Evolutionary conservation across 352 stramenopile genomes (phyloP), one percentile per base, ranked within the genome.

Genomic region (Pythium volutum): DNA sequence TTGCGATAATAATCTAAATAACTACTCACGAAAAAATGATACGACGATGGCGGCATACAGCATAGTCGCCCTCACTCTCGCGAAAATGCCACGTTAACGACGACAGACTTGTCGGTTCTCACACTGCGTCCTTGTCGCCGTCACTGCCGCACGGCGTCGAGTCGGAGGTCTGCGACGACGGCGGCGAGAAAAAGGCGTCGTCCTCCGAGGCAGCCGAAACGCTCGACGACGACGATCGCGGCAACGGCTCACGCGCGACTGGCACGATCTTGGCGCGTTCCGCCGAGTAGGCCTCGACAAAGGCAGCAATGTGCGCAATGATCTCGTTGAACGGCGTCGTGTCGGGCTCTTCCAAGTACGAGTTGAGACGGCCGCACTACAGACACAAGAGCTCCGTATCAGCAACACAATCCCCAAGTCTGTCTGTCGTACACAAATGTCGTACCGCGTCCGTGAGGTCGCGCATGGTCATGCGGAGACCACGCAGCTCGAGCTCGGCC

Each of bases 271-370:
- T 59, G 36, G 26, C 39, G 4, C 39, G 54, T 11, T 61, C 54
- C 4, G 7, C 29, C 14, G 12, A 14, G 23, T 50, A 62, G 3
- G 55, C 55, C 22, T 47, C 23, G 18, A 62, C 55, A 25, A 62
- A 62, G 11, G 31, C 18, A 9, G 55, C 43, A 25, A 62, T 38
- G 25, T 55, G 55, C 18, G 12, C 10, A 16, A 62, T 49, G 4
- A 55, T 11, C 3, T 62, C 55, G 33, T 39, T 20, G 20, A 62
- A 48, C 3, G 55, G 45, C 12, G 55, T 55, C 2, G 23, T 26
- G 4, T 55, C 34, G 3, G 31, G 2, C 33, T 62, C 55, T 14
- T 50, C 43, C 12, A 62, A 22, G 23, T 26, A 55, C 25, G 2
- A 1, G 31, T 55, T 55, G 10, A 62, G 31, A 25, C 55, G 45